Evolutionary conservation across 129 eudicot genomes (phyloP), one percentile per base, ranked within the genome.

Genomic region (Escallonia herrerae): DNA sequence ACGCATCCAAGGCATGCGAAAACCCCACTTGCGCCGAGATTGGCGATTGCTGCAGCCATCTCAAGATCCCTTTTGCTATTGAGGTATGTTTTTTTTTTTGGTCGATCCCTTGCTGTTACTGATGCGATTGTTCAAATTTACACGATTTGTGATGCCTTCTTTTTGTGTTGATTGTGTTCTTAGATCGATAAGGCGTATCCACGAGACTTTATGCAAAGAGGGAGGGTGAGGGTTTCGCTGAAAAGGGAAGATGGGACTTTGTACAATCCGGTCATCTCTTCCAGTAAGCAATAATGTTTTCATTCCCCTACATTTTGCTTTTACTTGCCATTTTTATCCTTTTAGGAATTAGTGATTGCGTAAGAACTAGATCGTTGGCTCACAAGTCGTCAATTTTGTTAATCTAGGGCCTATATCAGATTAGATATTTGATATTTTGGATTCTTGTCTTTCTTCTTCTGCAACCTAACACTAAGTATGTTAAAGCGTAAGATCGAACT

Each of bases 201-300:
- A 12, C 83, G 99, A 58, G 99, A 94, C 79, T 94, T 77, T 63
- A 83, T 89, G 95, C 99, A 94, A 82, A 69, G 81, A 74, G 99
- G 99, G 58, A 89, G 99, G 65, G 93, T 94, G 71, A 84, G 99
- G 80, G 80, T 81, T 65, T 33, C 62, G 80, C 86, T 94, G 72
- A 94, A 84, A 76, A 78, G 72, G 69, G 84, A 86, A 14, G 97
- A 94, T 80, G 95, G 97, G 48, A 81, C 77, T 58, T 68, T 86
- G 40, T 46, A 40, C 74, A 94, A 94, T 77, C 95, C 97, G 0
- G 81, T 68, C 12, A 62, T 94, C 62, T 22, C 93, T 55, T 79
- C 96, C n/a, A 86, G 99, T 94, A 84, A 86, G 99, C 57, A 64
- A 63, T 8, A 0, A 4, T 33, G 13, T 68, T 22, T 22, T 22